Evolutionary conservation across 495 filamentous ascomycete genomes (phyloP).

Genomic region (Aspergillus nanangensis): DNA sequence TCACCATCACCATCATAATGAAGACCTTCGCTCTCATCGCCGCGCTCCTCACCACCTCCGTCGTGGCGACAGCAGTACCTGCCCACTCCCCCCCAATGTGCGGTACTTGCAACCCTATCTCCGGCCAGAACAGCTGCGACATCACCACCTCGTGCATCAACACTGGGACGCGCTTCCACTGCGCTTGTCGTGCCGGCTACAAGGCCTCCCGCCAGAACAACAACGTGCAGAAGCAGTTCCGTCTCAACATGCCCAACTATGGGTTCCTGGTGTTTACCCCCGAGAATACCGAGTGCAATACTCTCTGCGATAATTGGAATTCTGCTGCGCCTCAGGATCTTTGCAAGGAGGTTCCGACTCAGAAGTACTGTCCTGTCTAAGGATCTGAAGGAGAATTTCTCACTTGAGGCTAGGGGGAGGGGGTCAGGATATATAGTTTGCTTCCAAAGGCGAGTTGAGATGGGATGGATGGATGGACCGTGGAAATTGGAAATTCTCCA

Average conservation of each 20-base stretch:
- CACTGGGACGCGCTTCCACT: conserved; percentile 69
- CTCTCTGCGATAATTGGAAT: conserved; percentile 33
- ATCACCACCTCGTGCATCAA: conserved; percentile 48
- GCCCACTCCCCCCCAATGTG: conserved; percentile 16
- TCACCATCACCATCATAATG: conserved; percentile 25
- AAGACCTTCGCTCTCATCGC: conserved; percentile 18
- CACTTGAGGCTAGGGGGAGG: neutral
- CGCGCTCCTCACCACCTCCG: conserved; percentile 16
- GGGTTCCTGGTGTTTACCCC: conserved; percentile 41
- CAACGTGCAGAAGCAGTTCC: conserved; percentile 33
- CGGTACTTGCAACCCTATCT: conserved; percentile 41
- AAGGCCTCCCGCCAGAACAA: conserved; percentile 46
- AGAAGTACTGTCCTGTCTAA: conserved; percentile 27
- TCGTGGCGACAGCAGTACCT: conserved; percentile 20
- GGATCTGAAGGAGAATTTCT: neutral
- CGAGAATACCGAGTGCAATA: conserved; percentile 33
- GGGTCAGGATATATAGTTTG: too few relatives aligned
- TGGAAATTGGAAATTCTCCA: too few relatives aligned
- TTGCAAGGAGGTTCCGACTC: conserved; percentile 34
- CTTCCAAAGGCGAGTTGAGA: too few relatives aligned
- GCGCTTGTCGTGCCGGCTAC: conserved; percentile 64
- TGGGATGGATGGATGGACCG: too few relatives aligned
- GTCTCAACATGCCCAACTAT: conserved; percentile 35
- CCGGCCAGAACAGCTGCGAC: conserved; percentile 39
- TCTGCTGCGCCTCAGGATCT: conserved; percentile 25